phyloP scores from a whole-genome alignment of 2,329 filamentous ascomycete species.

The Shiraia bambusicola region DNA sequence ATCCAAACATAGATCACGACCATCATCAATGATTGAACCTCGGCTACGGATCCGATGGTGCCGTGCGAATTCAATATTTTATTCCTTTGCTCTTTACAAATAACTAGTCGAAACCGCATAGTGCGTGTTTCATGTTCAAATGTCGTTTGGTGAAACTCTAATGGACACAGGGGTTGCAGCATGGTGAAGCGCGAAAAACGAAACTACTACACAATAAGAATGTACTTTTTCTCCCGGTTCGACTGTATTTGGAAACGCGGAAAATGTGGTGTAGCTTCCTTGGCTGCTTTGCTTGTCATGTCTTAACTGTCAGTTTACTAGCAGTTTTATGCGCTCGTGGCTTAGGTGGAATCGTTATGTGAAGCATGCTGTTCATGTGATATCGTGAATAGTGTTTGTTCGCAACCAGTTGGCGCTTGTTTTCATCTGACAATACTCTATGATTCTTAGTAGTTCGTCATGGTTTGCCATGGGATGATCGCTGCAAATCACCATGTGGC shows the following conservation, averaged over 20 bases:
- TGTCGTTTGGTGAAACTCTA: conserved; percentile 29
- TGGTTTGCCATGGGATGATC: background rate
- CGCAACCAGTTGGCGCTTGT: background rate
- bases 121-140: conserved; percentile 15
- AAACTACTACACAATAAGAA: background rate
- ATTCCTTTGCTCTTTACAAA: background rate
- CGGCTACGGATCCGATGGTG: too few species aligned
- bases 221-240: conserved; percentile 2
- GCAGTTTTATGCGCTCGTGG: conserved; percentile 19
- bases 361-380: background rate
- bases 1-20: too few species aligned
- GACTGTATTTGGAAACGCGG: conserved; percentile 5
- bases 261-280: background rate
- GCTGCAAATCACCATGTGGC: background rate
- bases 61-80: too few species aligned
- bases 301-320: conserved; percentile 19
- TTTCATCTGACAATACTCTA: background rate
- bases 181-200: conserved; percentile 5
- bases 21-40: too few species aligned
- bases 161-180: conserved; percentile 20
- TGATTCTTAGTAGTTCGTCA: background rate
- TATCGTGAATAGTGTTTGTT: background rate
- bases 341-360: conserved; percentile 1
- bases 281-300: conserved; percentile 30
- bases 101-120: conserved; percentile 7